A percentile compares a stretch with the other conserved stretches of the same genome.
These are phyloP conservation scores for Lactuca sativa DNA, from an alignment of 129 eudicot genomes.

Conservation along the genomic window DNA sequence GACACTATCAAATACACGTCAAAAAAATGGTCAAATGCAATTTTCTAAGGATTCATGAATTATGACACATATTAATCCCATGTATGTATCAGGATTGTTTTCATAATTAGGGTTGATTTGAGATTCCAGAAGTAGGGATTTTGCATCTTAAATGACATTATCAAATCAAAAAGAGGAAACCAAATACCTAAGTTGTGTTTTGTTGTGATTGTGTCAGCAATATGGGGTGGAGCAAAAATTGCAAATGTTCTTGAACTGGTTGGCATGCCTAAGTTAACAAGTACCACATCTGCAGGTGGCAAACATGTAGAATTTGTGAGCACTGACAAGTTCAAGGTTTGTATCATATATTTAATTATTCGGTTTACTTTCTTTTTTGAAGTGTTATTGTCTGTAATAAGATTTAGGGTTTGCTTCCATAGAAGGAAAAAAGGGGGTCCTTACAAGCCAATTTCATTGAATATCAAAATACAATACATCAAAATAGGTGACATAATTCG, in stretches of 20 bases:
- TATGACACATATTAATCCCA: no score
- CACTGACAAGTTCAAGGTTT: constrained; percentile 90
- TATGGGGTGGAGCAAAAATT: constrained; percentile 94
- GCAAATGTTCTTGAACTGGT: constrained; percentile 93
- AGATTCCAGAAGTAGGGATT: no score
- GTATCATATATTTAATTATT: constrained; percentile 5
- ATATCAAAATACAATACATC: background rate
- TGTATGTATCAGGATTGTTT: no score
- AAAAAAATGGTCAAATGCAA: no score
- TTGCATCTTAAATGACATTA: no score
- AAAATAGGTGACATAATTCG: no score
- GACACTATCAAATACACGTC: no score
- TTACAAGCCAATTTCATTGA: constrained; percentile 83
- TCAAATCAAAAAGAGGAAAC: no score
- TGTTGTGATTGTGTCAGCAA: constrained; percentile 52
- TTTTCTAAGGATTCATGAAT: no score
- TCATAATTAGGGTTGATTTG: no score
- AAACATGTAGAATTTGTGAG: constrained; percentile 97
- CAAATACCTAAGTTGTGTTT: background rate
- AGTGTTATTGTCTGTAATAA: no score
- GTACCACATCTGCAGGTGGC: constrained; percentile 68
- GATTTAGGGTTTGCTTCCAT: background rate
- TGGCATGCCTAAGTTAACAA: constrained; percentile 66
- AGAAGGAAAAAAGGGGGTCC: constrained; percentile 99
- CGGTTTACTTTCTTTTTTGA: constrained; percentile 10